Evolutionary conservation across 768 basidiomycete genomes (phyloP).

Genomic region (Heimioporus sp.): DNA sequence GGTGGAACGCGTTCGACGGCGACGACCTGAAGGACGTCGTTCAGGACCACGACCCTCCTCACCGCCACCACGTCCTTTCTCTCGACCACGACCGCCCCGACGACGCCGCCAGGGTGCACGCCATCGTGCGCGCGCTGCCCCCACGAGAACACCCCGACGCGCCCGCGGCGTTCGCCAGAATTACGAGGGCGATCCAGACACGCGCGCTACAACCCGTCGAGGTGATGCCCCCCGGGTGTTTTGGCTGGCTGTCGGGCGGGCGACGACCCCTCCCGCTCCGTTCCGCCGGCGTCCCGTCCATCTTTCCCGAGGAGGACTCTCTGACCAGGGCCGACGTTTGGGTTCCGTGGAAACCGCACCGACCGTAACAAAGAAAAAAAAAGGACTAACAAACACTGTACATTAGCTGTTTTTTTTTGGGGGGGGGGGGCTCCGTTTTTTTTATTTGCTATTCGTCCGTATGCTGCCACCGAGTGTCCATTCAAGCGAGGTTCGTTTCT

Average conservation of each 20-base stretch:
- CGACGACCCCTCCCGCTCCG: conserved; percentile 5
- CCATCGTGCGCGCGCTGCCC: conserved; percentile 24
- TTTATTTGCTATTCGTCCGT: conserved; percentile 1
- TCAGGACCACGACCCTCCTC: too few species aligned
- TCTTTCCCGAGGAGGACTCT: conserved; percentile 10
- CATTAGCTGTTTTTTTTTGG: not conserved
- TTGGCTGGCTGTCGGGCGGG: conserved; percentile 14
- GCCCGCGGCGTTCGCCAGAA: conserved; percentile 2
- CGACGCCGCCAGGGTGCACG: conserved; percentile 10
- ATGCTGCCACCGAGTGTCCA: not conserved
- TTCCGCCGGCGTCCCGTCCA: not conserved
- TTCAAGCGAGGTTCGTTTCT: not conserved
- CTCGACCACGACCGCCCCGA: not conserved
- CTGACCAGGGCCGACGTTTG: conserved; percentile 17
- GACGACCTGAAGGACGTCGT: conserved; percentile 1
- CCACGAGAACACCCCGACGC: not conserved
- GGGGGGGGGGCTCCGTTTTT: too few species aligned
- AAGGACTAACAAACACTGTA: not conserved
- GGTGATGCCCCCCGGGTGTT: conserved; percentile 16
- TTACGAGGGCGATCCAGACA: conserved; percentile 18
- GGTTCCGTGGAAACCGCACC: conserved; percentile 7
- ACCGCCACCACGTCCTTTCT: too few species aligned
- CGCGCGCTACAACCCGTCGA: conserved; percentile 24
- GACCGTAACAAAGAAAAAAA: not conserved
- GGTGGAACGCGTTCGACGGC: conserved; percentile 18